Evolutionary conservation across 805 yeast genomes (phyloP).

Genomic region (Lachancea quebecensis): DNA sequence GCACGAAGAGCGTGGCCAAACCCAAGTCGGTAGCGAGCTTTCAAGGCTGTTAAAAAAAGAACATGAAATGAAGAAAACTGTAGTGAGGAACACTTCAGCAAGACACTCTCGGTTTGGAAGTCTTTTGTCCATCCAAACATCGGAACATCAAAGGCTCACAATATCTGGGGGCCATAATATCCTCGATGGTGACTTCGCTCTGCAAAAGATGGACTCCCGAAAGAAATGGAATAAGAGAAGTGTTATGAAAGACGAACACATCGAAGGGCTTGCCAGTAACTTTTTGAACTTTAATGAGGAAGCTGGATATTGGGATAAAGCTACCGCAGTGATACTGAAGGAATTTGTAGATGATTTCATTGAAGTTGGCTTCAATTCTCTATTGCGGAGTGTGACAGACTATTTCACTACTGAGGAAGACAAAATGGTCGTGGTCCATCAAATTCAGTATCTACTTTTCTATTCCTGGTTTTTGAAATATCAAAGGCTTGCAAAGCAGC

Average conservation of each 20-base stretch:
- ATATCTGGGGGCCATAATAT: slow-evolving; percentile 70
- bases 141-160: slow-evolving; percentile 50
- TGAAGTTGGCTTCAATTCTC: slow-evolving; percentile 68
- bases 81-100: slow-evolving; percentile 48
- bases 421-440: slow-evolving; percentile 27
- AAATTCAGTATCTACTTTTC: slow-evolving; percentile 48
- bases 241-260: slow-evolving; percentile 23
- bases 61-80: slow-evolving; percentile 41
- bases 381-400: slow-evolving; percentile 48
- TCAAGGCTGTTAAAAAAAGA: slow-evolving; percentile 56
- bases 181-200: slow-evolving; percentile 41
- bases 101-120: slow-evolving; percentile 93
- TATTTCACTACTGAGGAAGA: slow-evolving; percentile 38
- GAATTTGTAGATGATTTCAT: slow-evolving; percentile 51
- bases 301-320: slow-evolving; percentile 28
- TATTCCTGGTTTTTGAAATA: slow-evolving; percentile 72
- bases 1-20: not conserved
- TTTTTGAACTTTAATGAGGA: slow-evolving; percentile 18
- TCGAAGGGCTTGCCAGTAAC: slow-evolving; percentile 29
- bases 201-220: slow-evolving; percentile 58
- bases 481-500: slow-evolving; percentile 39
- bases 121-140: slow-evolving; percentile 60
- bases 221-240: slow-evolving; percentile 55
- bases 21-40: slow-evolving; percentile 38
- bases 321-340: slow-evolving; percentile 30